Conservation (phyloP, 805 yeast genomes). For the Teunomyces cretensis region DNA sequence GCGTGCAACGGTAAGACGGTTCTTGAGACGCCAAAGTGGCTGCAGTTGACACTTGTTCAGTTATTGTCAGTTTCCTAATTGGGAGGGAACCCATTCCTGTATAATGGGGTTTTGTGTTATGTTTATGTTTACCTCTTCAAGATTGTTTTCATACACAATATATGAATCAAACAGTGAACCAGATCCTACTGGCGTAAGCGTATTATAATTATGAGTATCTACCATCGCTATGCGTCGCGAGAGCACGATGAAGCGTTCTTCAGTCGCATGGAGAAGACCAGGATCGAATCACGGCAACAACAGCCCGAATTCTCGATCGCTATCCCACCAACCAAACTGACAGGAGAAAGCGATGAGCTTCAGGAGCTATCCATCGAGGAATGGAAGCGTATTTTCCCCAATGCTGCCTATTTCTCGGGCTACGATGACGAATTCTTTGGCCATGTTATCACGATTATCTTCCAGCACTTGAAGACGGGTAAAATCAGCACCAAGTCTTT, state of each 20-base stretch:
- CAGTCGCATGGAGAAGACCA: slow-evolving; percentile 1
- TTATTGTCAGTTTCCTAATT: background rate
- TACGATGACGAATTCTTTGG: slow-evolving; percentile 46
- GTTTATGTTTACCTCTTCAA: slow-evolving; percentile 2
- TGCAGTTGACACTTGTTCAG: background rate
- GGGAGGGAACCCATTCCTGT: background rate
- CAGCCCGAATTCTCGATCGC: background rate
- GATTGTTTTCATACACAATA: background rate
- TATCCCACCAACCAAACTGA: background rate
- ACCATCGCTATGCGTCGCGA: slow-evolving; percentile 38
- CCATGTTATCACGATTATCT: slow-evolving; percentile 48
- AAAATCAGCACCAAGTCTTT: slow-evolving; percentile 55
- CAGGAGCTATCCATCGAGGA: background rate
- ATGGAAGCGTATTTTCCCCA: slow-evolving; percentile 1
- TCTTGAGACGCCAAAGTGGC: background rate
- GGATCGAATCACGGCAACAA: background rate
- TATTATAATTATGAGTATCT: slow-evolving; percentile 30
- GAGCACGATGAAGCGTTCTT: slow-evolving; percentile 29
- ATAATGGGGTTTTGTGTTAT: background rate
- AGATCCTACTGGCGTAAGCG: background rate
- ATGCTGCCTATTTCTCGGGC: slow-evolving; percentile 38
- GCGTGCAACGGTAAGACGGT: too few relatives aligned
- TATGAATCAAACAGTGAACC: background rate
- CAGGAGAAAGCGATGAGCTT: background rate
- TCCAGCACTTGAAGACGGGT: slow-evolving; percentile 44